These are phyloP conservation scores for Paecilomyces niveus DNA, from an alignment of 2,329 filamentous ascomycete species.

Conservation along the genomic window DNA sequence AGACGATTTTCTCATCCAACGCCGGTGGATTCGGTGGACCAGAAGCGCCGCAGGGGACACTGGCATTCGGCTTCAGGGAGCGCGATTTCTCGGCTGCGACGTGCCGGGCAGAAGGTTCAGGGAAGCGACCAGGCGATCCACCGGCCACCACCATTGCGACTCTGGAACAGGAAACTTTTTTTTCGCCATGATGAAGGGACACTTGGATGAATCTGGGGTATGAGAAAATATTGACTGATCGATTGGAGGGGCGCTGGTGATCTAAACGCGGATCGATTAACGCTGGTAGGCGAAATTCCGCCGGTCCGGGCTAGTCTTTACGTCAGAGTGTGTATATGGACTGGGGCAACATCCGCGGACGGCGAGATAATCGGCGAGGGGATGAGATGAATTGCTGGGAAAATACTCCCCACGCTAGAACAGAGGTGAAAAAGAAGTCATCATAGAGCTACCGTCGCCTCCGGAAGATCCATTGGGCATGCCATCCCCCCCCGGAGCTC, in stretches of 20 bases:
- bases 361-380: background rate
- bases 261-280: background rate
- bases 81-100: background rate
- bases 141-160: too few species aligned
- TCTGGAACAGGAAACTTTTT: background rate
- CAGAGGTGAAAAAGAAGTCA: too few species aligned
- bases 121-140: too few species aligned
- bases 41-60: background rate
- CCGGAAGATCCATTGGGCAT: too few species aligned
- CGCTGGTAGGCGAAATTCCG: background rate
- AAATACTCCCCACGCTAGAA: too few species aligned
- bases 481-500: too few species aligned
- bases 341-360: background rate
- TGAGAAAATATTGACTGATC: background rate
- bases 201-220: background rate
- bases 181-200: background rate
- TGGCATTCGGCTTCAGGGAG: background rate
- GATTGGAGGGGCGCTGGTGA: background rate
- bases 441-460: too few species aligned
- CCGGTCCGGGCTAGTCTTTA: background rate
- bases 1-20: conserved; percentile 16
- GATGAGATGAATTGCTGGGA: too few species aligned
- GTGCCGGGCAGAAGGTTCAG: background rate
- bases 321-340: background rate
- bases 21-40: background rate